Evolutionary conservation across 2,329 filamentous ascomycete genomes (phyloP).

Genomic region (Simplicillium aogashimaense): DNA sequence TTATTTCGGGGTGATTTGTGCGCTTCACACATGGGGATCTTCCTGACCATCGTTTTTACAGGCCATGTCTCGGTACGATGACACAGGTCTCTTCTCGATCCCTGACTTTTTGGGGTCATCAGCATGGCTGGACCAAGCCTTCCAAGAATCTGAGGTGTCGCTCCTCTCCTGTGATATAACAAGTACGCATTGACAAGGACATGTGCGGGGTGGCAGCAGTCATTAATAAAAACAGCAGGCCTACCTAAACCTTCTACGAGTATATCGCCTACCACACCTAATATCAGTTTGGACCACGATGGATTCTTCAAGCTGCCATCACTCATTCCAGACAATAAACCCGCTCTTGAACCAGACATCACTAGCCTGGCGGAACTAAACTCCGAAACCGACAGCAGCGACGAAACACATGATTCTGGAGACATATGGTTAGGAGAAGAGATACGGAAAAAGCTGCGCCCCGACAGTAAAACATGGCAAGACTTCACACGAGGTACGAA

Average conservation of each 20-base stretch:
- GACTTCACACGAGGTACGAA: constrained; percentile 40
- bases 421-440: constrained; percentile 35
- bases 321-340: neutral
- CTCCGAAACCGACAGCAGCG: constrained; percentile 1
- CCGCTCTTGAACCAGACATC: constrained; percentile 4
- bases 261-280: too few species aligned
- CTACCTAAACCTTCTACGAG: too few species aligned
- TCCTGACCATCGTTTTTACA: neutral
- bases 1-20: too few species aligned
- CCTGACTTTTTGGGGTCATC: constrained; percentile 51
- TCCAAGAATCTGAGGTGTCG: constrained; percentile 10
- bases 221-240: too few species aligned
- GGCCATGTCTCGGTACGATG: constrained; percentile 25
- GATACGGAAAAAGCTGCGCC: constrained; percentile 9
- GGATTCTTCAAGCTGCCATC: constrained; percentile 33
- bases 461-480: constrained; percentile 59
- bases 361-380: constrained; percentile 11
- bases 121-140: constrained; percentile 29
- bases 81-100: constrained; percentile 51
- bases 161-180: constrained; percentile 35
- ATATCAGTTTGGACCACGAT: constrained; percentile 6
- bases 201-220: too few species aligned
- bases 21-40: too few species aligned
- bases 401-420: neutral
- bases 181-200: constrained; percentile 14